Conservation (phyloP, 306 rosid genomes). For the Vachellia collinsii region DNA sequence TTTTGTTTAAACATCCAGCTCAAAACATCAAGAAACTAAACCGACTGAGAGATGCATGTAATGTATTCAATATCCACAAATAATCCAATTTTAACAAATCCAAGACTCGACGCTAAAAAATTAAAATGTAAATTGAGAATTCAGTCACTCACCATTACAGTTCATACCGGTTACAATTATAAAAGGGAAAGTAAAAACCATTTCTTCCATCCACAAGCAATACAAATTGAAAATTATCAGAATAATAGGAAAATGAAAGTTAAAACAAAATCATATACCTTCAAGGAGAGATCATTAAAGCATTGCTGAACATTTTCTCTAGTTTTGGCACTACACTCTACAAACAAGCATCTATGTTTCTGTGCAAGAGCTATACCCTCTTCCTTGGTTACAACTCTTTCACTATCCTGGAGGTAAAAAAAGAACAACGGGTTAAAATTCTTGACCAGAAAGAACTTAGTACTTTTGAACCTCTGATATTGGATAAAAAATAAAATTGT, state of each 20-base stretch:
- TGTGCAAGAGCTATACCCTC: constrained; percentile 87
- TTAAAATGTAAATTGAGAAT: background rate
- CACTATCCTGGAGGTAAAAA: constrained; percentile 57
- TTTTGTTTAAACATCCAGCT: background rate
- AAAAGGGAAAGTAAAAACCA: background rate
- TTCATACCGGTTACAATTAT: background rate
- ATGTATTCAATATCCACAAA: background rate
- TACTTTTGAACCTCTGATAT: background rate
- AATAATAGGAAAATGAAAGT: background rate
- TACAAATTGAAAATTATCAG: background rate
- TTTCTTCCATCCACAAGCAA: background rate
- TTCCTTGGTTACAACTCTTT: constrained; percentile 76
- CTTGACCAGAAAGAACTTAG: constrained; percentile 5
- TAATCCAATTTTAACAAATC: background rate
- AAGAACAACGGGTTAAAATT: constrained; percentile 15
- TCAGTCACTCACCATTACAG: background rate
- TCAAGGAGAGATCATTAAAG: constrained; percentile 66
- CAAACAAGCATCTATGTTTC: constrained; percentile 67
- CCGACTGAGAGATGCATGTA: background rate
- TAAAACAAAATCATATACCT: constrained; percentile 50
- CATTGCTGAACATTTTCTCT: constrained; percentile 81
- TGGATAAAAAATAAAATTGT: background rate
- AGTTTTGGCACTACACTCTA: constrained; percentile 88
- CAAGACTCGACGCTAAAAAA: background rate
- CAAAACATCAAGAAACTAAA: background rate